Percentiles rank a stretch among this genome's conserved stretches.
phyloP scores from a whole-genome alignment of 331 rosid genomes.

The Quercus lobata region DNA sequence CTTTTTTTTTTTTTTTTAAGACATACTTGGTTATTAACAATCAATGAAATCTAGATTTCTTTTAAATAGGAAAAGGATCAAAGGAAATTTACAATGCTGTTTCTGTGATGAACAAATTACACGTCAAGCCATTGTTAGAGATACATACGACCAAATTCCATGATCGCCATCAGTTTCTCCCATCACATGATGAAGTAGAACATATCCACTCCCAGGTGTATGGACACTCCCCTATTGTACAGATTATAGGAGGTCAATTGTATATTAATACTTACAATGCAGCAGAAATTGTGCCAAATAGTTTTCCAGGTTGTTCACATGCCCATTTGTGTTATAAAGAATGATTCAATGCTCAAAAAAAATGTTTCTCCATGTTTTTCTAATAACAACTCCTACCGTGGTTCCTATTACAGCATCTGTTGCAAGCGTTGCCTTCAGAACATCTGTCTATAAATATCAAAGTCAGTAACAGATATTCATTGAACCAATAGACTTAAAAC shows the following conservation, averaged over 20 bases:
- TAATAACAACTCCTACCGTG: constrained; percentile 43
- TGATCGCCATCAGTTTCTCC: constrained; percentile 74
- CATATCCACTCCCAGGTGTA: constrained; percentile 79
- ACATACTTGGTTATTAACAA: neutral
- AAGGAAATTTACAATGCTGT: neutral
- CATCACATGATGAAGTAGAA: constrained; percentile 80
- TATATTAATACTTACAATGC: neutral
- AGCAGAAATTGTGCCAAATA: neutral
- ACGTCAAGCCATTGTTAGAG: constrained; percentile 3
- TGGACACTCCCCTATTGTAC: constrained; percentile 57
- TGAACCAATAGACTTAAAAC: neutral
- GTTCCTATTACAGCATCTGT: constrained; percentile 72
- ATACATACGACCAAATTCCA: constrained; percentile 83
- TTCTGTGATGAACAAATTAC: neutral
- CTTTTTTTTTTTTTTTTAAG: too few relatives aligned
- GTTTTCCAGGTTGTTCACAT: neutral
- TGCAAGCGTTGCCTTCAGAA: constrained; percentile 81
- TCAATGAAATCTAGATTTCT: neutral
- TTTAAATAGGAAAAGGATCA: neutral
- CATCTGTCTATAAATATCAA: constrained; percentile 58
- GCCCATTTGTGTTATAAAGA: neutral
- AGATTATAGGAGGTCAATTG: neutral
- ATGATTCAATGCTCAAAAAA: neutral
- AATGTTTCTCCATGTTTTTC: neutral
- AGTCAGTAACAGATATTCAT: neutral